Evolutionary conservation across 352 stramenopile species (phyloP), one percentile per base, ranked within the genome.

Genomic region (Phytophthora fragariaefolia): DNA sequence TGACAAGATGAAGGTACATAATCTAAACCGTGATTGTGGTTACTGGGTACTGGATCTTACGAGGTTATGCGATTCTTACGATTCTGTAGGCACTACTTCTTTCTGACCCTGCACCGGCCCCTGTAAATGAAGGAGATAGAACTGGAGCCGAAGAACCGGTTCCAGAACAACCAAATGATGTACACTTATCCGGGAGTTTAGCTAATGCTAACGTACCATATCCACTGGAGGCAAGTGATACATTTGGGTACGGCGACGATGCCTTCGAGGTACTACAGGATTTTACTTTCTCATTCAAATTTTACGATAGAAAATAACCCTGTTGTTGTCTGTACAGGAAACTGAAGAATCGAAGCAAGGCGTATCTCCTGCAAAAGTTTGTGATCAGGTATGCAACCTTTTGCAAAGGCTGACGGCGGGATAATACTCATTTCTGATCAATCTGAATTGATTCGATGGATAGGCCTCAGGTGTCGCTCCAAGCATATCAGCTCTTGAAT

Each of bases 241-340:
- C 69, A 1, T 91, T 90, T 49, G 85, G 83, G 48, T 93, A 93
- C 59, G 83, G 85, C 38, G 80, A 93, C 17, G 85, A 92, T n/a
- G 83, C 87, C 42, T 91, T 92, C 63, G 85, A 93, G 69, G 80
- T 79, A 59, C 22, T 47, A 24, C 2, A 24, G 13, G n/a, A n/a
- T 22, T 24, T 24, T 12, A 47, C 18, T 24, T n/a, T 45, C 18
- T 26, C 40, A 26, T 26, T 24, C 17, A 18, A 2, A 6, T n/a
- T n/a, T n/a, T n/a, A n/a, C n/a, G n/a, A n/a, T n/a, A n/a, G n/a
- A n/a, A n/a, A n/a, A n/a, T n/a, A n/a, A n/a, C n/a, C n/a, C n/a
- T n/a, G n/a, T n/a, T n/a, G n/a, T 10, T 20, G 9, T 66, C 10
- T 52, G 9, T 24, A 18, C 51, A 77, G 58, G 59, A 67, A 26